These are phyloP conservation scores for Cytospora piceicola DNA, from an alignment of 2,329 filamentous ascomycete genomes.

Conservation along the genomic window DNA sequence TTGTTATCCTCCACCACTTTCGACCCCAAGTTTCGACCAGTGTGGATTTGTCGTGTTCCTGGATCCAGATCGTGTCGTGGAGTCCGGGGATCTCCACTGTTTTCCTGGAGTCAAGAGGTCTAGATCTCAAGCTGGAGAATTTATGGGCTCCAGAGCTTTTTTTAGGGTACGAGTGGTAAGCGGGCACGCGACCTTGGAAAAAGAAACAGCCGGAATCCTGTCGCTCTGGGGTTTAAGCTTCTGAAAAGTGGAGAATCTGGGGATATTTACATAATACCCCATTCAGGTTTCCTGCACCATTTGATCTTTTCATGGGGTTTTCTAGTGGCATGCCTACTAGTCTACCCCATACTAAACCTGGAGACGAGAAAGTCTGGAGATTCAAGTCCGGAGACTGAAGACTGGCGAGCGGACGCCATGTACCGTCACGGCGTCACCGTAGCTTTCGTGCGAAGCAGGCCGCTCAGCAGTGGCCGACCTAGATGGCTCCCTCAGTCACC, in stretches of 20 bases:
- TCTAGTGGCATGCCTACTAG: background rate
- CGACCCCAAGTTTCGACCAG: background rate
- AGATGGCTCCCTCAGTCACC: background rate
- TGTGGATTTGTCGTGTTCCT: background rate
- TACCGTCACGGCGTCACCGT: background rate
- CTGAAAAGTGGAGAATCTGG: conserved; percentile 4
- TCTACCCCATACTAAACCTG: background rate
- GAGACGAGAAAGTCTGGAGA: background rate
- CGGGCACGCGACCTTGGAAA: background rate
- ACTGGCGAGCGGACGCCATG: background rate
- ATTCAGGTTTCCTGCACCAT: background rate
- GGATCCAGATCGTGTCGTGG: conserved; percentile 3
- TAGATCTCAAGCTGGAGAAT: conserved; percentile 21
- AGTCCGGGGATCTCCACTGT: conserved; percentile 29
- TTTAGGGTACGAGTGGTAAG: background rate
- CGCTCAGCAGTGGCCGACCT: background rate
- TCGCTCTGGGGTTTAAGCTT: no score
- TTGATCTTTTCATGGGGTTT: background rate
- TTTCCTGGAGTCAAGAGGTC: conserved; percentile 25
- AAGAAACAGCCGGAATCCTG: no score
- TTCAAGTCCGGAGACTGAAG: background rate
- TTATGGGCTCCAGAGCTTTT: background rate
- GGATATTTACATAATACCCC: conserved; percentile 16
- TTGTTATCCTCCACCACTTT: background rate
- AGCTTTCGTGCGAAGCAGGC: background rate